Evolutionary conservation across 2,329 filamentous ascomycete species (phyloP).

Genomic region (Penicillium sp.): DNA sequence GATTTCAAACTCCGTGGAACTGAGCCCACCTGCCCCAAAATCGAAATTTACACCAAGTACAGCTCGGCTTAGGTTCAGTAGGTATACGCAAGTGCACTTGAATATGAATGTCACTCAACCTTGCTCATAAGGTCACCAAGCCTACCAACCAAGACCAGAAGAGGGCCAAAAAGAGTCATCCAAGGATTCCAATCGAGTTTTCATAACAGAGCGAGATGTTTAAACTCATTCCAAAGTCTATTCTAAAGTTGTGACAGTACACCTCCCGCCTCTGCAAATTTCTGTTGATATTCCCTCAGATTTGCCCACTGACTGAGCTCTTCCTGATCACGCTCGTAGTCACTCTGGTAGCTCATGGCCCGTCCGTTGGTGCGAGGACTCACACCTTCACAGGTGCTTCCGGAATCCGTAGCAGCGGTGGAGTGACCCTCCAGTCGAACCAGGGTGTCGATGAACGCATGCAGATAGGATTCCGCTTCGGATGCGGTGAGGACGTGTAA

Average conservation of each 20-base stretch:
- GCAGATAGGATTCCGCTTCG: slow-evolving; percentile 65
- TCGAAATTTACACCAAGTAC: too few relatives aligned
- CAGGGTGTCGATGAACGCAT: slow-evolving; percentile 67
- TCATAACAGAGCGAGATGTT: too few relatives aligned
- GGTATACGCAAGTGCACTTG: too few relatives aligned
- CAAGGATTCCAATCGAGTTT: too few relatives aligned
- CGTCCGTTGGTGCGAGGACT: slow-evolving; percentile 35
- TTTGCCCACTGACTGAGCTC: slow-evolving; percentile 74
- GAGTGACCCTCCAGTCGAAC: slow-evolving; percentile 63
- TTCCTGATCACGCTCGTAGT: slow-evolving; percentile 62
- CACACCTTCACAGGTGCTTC: slow-evolving; percentile 34
- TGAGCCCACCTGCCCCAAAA: too few relatives aligned
- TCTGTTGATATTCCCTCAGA: slow-evolving; percentile 68
- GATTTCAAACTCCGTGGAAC: too few relatives aligned
- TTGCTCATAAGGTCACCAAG: too few relatives aligned
- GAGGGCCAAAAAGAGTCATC: too few relatives aligned
- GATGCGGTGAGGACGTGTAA: slow-evolving; percentile 31
- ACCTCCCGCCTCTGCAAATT: slow-evolving; percentile 62
- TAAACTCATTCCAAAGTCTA: not conserved
- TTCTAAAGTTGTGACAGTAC: slow-evolving; percentile 25
- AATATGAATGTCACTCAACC: too few relatives aligned
- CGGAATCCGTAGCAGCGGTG: slow-evolving; percentile 20
- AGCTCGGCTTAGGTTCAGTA: too few relatives aligned
- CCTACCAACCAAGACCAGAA: too few relatives aligned
- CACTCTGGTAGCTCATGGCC: slow-evolving; percentile 33